Base-by-base conservation (phyloP, 1,284 basidiomycete species). In the Ceratobasidium sp. region DNA sequence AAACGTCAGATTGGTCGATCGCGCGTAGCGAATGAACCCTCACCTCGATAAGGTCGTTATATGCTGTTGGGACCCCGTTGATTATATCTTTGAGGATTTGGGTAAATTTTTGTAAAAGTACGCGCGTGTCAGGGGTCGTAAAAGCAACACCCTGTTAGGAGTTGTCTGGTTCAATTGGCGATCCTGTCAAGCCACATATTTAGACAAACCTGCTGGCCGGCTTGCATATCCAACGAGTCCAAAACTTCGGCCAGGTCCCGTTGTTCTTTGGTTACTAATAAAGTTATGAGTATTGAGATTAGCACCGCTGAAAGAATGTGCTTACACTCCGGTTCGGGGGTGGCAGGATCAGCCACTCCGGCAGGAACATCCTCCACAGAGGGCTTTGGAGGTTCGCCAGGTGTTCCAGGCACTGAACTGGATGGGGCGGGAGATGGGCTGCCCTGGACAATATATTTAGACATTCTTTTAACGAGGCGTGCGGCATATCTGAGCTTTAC, bases 51-150 rank as follows among this genome's bases (percentile, higher is more conserved):
- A 68, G 67, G 67, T 68, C 67, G 58, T 68, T 59, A 29, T 68
- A 68, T 68, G 67, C 67, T 21, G 67, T 68, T 27, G 67, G 67
- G 16, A 68, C 67, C 2, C 67, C 67, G 29, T 59, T 68, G 11
- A 68, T 41, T 27, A 59, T 39, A 41, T 68, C 67, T 21, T 68
- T 68, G 19, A 68, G 25, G 16, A 68, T 68, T 25, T 58, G 67
- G 25, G 67, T 53, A 25, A 68, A 68, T 7, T 47, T 27, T 19
- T 68, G 46, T 25, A 68, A 47, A 23, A 68, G 56, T 11, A 33
- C 67, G 21, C 49, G 44, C 9, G 53, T 68, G 6, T 41, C 56
- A 5, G 67, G 56, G 1, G 67, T 58, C 5, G 67, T 58, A 53
- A 68, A 68, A 8, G 67, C 67, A 7, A 25, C 50, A 27, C 67